Percentiles rank a stretch among this genome's conserved stretches.
Evolutionary conservation across 306 rosid species (phyloP).

Genomic region (Crotalaria pallida): DNA sequence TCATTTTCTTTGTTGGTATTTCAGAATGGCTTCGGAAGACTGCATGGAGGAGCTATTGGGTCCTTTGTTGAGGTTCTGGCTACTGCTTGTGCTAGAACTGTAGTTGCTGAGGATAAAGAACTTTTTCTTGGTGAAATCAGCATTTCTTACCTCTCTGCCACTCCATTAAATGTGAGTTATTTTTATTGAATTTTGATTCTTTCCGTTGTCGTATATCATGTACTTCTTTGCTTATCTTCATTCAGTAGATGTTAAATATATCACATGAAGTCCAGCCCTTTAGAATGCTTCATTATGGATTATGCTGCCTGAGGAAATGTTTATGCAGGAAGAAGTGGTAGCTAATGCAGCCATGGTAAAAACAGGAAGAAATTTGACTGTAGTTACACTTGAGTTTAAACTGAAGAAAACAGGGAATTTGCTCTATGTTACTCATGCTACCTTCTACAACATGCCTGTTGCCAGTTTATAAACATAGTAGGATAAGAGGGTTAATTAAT

Average conservation of each 20-base stretch:
- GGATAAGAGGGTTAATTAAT: too few relatives aligned
- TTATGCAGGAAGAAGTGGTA: slow-evolving; percentile 58
- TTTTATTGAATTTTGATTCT: background rate
- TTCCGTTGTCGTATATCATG: background rate
- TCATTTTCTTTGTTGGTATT: slow-evolving; percentile 19
- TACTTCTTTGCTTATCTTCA: background rate
- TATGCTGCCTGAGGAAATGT: background rate
- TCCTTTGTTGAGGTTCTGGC: slow-evolving; percentile 27
- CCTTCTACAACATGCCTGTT: slow-evolving; percentile 37
- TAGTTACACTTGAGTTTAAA: slow-evolving; percentile 53
- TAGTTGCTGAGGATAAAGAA: slow-evolving; percentile 35
- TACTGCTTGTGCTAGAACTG: slow-evolving; percentile 45
- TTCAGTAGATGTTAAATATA: background rate
- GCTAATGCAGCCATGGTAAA: slow-evolving; percentile 57
- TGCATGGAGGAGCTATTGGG: slow-evolving; percentile 46
- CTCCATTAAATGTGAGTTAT: slow-evolving; percentile 32
- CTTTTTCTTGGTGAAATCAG: slow-evolving; percentile 42
- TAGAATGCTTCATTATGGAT: background rate
- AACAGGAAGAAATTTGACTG: slow-evolving; percentile 70
- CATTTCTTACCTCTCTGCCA: slow-evolving; percentile 40
- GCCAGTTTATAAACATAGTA: slow-evolving; percentile 31
- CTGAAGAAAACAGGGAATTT: slow-evolving; percentile 44
- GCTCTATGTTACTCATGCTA: slow-evolving; percentile 38
- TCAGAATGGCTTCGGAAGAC: slow-evolving; percentile 35
- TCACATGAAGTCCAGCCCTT: background rate